Conservation (phyloP, 257 asterid species). For the Anisodus acutangulus region DNA sequence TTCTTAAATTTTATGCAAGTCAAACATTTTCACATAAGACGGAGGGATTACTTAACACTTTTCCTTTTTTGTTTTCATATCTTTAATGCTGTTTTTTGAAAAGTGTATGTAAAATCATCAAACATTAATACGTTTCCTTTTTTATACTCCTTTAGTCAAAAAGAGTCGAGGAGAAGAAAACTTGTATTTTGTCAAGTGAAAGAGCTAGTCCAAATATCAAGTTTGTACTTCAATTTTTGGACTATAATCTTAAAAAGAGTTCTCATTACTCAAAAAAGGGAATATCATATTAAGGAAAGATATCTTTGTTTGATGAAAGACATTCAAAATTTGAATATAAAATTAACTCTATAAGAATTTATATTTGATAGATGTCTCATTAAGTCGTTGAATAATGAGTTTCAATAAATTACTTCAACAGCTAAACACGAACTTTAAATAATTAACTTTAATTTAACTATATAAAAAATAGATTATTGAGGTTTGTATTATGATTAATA, state of each 20-base stretch:
- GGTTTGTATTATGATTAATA: background rate
- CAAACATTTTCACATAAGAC: too few relatives aligned
- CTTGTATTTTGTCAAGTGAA: constrained; percentile 11
- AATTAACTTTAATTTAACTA: background rate
- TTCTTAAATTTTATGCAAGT: too few relatives aligned
- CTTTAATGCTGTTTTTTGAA: background rate
- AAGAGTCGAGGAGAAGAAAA: background rate
- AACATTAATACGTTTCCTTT: background rate
- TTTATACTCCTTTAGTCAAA: background rate
- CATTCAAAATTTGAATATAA: background rate
- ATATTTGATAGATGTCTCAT: too few relatives aligned
- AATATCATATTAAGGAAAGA: too few relatives aligned
- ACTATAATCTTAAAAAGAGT: too few relatives aligned
- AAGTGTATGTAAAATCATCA: background rate
- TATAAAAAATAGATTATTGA: background rate
- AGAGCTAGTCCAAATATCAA: too few relatives aligned
- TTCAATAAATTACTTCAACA: background rate
- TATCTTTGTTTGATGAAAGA: too few relatives aligned
- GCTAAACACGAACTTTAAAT: background rate
- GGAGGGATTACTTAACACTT: background rate
- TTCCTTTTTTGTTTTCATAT: background rate
- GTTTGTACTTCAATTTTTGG: too few relatives aligned
- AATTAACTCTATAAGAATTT: too few relatives aligned
- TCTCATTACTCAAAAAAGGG: too few relatives aligned
- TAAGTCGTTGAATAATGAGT: background rate